Evolutionary conservation across 2,329 filamentous ascomycete species (phyloP), one percentile per base, ranked within the genome.

Genomic region (Epichloe brachyelytri): DNA sequence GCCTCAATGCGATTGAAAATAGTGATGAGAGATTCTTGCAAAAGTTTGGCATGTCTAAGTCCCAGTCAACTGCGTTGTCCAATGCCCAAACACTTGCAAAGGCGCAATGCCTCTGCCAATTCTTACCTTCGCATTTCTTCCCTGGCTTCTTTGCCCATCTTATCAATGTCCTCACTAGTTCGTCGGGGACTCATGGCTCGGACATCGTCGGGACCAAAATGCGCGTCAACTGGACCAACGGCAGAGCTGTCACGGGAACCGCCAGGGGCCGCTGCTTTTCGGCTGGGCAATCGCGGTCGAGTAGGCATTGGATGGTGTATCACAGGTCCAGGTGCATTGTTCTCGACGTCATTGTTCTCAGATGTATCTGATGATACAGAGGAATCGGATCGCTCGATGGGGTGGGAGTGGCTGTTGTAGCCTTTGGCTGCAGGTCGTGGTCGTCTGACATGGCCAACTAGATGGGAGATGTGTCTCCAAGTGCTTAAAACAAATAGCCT

Each of bases 1-100:
- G 88, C 87, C 64, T 98, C 93, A 65, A 97, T 94, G 48, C 89
- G 86, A 68, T 95, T 88, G 58, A 95, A 88, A 43, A 97, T 85
- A 56, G 85, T 87, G 55, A 94, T 76, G 36, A 98, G 80, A 30
- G 88, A 95, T 50, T 89, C 87, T 68, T 98, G 93, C 30, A 97
- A 74, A 45, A 82, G 80, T 67, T 88, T 88, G 53, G 91, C 90
- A 70, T 96, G 89, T 66, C 90, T 95, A 62, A 15, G 17, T 39
- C 33, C 10, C 5, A 20, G 34, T 45, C 36, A 49, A 34, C 48
- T 12, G n/a, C 17, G 4, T 49, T 26, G 8, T 37, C 17, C 40
- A 11, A 11, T 43, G 17, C 12, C 19, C 15, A 20, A 19, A 12
- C 20, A 46, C 37, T 10, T 19, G n/a, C 4, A 20, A 20, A 5